A percentile compares a stretch with the other conserved stretches of the same genome.
phyloP scores from a whole-genome alignment of 208 protist species.

The Sergeia podlipaevii region DNA sequence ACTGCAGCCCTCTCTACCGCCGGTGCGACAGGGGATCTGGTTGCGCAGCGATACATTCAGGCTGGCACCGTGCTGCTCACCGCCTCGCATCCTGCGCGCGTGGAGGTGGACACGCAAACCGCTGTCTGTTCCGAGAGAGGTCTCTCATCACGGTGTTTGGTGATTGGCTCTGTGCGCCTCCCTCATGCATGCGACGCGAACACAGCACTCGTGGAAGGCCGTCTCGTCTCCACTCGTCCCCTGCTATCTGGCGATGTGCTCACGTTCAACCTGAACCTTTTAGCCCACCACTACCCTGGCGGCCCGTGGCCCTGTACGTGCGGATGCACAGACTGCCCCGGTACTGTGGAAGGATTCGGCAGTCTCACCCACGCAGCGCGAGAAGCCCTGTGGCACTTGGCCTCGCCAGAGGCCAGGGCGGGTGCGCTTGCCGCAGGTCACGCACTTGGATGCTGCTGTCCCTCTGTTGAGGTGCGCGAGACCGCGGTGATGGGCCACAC shows the following conservation, averaged over 20 bases:
- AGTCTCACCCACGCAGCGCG: conserved; percentile 26
- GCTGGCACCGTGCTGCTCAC: conserved; percentile 62
- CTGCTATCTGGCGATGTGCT: conserved; percentile 61
- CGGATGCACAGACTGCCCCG: conserved; percentile 27
- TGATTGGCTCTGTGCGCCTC: conserved; percentile 49
- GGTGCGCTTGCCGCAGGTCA: conserved; percentile 38
- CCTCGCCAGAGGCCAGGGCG: conserved; percentile 27
- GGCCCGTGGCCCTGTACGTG: conserved; percentile 46
- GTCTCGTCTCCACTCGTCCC: conserved; percentile 39
- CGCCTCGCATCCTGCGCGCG: conserved; percentile 14
- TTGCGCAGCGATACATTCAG: conserved; percentile 43
- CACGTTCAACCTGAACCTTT: conserved; percentile 59
- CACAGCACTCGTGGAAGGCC: conserved; percentile 55
- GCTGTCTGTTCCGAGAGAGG: conserved; percentile 5
- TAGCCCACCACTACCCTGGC: conserved; percentile 41
- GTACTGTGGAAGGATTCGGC: conserved; percentile 42
- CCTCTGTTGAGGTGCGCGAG: conserved; percentile 28
- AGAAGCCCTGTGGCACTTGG: conserved; percentile 35
- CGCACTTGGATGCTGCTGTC: conserved; percentile 32
- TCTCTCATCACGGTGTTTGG: conserved; percentile 13
- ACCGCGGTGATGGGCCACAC: conserved; percentile 48
- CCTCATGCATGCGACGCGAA: conserved; percentile 78
- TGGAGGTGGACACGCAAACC: conserved; percentile 25
- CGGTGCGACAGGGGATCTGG: conserved; percentile 38
- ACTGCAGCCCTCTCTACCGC: conserved; percentile 21